These are phyloP conservation scores for Amanita subjunquillea DNA, from an alignment of 768 basidiomycete species.

Conservation along the genomic window DNA sequence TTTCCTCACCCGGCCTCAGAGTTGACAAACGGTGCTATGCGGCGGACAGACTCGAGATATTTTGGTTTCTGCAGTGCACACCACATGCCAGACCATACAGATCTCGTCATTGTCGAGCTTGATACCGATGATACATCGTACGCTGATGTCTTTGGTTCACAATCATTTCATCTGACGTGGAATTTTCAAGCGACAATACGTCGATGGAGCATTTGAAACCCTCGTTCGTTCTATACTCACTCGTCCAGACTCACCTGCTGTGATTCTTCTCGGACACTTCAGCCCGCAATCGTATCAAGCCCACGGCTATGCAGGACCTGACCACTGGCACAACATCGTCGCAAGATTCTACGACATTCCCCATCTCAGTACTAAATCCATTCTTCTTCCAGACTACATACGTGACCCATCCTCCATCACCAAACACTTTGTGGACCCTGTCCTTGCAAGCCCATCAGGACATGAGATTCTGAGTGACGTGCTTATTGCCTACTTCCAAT, in stretches of 20 bases:
- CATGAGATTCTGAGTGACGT: constrained; percentile 87
- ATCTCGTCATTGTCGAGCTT: constrained; percentile 92
- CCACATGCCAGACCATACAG: constrained; percentile 88
- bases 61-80: constrained; percentile 92
- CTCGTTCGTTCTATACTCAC: constrained; percentile 87
- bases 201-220: constrained; percentile 78
- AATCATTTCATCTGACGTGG: neutral
- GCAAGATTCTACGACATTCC: constrained; percentile 98
- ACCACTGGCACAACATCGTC: constrained; percentile 81
- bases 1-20: constrained; percentile 98
- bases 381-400: constrained; percentile 79
- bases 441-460: constrained; percentile 72
- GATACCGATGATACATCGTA: constrained; percentile 85
- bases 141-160: constrained; percentile 20
- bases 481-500: constrained; percentile 84
- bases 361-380: constrained; percentile 78
- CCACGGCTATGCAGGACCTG: constrained; percentile 83
- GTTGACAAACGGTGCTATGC: constrained; percentile 94
- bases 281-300: constrained; percentile 71
- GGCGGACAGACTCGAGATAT: constrained; percentile 86
- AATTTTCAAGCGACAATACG: constrained; percentile 43
- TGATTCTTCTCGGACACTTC: constrained; percentile 94
- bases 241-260: constrained; percentile 84
- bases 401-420: constrained; percentile 50
- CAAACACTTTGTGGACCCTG: constrained; percentile 71